phyloP scores from a whole-genome alignment of 305 asterid species.

The Fraxinus xanthoxyloides region DNA sequence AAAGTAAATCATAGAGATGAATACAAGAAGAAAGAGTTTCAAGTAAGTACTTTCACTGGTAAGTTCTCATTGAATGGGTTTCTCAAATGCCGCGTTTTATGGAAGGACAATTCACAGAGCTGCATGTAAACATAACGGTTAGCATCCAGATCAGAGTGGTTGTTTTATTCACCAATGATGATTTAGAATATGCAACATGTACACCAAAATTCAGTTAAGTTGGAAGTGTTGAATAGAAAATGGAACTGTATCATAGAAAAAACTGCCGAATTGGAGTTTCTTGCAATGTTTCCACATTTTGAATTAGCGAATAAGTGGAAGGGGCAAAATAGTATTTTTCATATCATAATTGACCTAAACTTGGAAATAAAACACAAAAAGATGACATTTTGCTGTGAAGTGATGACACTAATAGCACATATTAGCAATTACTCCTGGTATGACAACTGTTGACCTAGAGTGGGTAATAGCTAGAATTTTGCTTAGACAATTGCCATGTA shows the following conservation, averaged over 20 bases:
- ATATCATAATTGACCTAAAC: neutral
- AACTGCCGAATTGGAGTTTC: neutral
- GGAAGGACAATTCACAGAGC: slow-evolving; percentile 96
- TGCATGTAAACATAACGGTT: slow-evolving; percentile 43
- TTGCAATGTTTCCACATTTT: slow-evolving; percentile 4
- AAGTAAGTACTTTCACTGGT: slow-evolving; percentile 81
- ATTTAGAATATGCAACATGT: neutral
- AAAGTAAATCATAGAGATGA: slow-evolving; percentile 1
- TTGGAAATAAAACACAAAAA: slow-evolving; percentile 4
- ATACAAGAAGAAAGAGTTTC: slow-evolving; percentile 12
- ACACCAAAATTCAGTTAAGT: slow-evolving; percentile 14
- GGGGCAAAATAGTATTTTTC: neutral
- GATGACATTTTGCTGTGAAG: neutral
- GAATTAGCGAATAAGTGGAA: neutral
- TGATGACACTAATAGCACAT: neutral
- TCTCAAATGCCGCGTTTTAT: slow-evolving; percentile 79
- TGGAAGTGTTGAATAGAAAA: slow-evolving; percentile 7
- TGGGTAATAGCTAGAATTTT: neutral
- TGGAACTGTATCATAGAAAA: slow-evolving; percentile 6
- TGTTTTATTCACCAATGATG: neutral
- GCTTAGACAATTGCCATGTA: neutral
- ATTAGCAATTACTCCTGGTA: slow-evolving; percentile 1
- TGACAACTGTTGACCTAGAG: neutral
- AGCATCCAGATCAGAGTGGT: slow-evolving; percentile 11
- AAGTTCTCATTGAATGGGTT: slow-evolving; percentile 90